A percentile compares a stretch with the other conserved stretches of the same genome.
Evolutionary conservation across 2,329 filamentous ascomycete species (phyloP).

Genomic region (Achaetomium macrosporum): DNA sequence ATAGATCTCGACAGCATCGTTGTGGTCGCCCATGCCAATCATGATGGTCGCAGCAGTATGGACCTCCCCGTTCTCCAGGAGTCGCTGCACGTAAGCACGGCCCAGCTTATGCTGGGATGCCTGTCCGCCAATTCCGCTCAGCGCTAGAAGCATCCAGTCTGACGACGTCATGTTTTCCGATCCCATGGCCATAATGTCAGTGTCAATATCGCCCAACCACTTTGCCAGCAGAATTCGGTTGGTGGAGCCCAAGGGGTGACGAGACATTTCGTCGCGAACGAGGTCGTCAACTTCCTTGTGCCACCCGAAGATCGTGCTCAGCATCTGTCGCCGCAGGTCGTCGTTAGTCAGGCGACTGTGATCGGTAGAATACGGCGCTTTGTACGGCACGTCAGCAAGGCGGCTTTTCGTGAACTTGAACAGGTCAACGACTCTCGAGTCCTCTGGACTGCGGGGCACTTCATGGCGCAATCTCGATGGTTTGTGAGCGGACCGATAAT

Average conservation of each 20-base stretch:
- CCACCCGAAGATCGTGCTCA: conserved; percentile 93
- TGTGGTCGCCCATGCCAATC: conserved; percentile 83
- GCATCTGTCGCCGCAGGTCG: conserved; percentile 82
- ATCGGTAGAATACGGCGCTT: conserved; percentile 56
- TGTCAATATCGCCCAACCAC: conserved; percentile 83
- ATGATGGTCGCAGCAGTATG: conserved; percentile 91
- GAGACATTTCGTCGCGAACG: conserved; percentile 75
- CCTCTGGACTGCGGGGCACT: conserved; percentile 70
- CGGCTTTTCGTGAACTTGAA: conserved; percentile 82
- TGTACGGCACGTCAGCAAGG: conserved; percentile 76
- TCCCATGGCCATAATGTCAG: conserved; percentile 72
- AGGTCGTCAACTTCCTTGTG: conserved; percentile 75
- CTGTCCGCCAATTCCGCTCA: conserved; percentile 77
- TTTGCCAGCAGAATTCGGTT: conserved; percentile 79
- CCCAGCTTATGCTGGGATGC: conserved; percentile 84
- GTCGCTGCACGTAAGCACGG: conserved; percentile 80
- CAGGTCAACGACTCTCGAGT: conserved; percentile 66
- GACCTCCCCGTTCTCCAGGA: conserved; percentile 83
- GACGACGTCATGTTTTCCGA: conserved; percentile 85
- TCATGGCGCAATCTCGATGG: conserved; percentile 76
- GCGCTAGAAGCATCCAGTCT: conserved; percentile 93
- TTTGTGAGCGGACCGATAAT: conserved; percentile 36
- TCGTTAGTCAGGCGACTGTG: conserved; percentile 63
- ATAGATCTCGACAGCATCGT: conserved; percentile 95
- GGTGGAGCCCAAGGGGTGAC: conserved; percentile 67